phyloP scores from a whole-genome alignment of 768 basidiomycete genomes.

The Tephrocybe sp. region DNA sequence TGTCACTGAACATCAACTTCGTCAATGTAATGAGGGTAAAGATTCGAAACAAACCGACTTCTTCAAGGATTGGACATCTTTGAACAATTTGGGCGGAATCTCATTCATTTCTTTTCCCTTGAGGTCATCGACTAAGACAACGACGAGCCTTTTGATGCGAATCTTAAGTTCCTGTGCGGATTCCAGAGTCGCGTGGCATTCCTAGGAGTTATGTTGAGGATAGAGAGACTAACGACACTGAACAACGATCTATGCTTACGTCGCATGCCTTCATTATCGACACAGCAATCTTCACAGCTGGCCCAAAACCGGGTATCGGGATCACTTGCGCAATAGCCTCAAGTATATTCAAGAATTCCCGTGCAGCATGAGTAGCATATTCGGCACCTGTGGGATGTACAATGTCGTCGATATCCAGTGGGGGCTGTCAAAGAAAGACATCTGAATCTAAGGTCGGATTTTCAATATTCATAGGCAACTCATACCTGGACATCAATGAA shows the following conservation, averaged over 20 bases:
- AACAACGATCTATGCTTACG: neutral
- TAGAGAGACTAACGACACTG: neutral
- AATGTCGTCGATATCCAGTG: no score
- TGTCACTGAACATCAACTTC: neutral
- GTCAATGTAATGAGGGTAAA: neutral
- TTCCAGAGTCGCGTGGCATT: constrained; percentile 3
- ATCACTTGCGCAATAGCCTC: constrained; percentile 3
- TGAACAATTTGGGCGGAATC: neutral
- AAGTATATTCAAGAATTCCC: constrained; percentile 4
- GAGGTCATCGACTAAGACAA: constrained; percentile 1
- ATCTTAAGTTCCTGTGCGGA: constrained; percentile 4
- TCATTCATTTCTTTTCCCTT: constrained; percentile 4
- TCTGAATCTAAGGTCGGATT: no score
- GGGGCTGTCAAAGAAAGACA: no score
- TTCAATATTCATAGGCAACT: no score
- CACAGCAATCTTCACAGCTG: constrained; percentile 6
- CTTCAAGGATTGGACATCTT: neutral
- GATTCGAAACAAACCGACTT: neutral
- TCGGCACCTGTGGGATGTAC: neutral
- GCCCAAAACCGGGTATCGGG: constrained; percentile 5
- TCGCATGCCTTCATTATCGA: constrained; percentile 3
- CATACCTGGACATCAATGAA: no score
- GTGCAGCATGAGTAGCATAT: constrained; percentile 1
- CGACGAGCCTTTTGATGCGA: constrained; percentile 1
- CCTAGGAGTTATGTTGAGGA: neutral